Conservation (phyloP, 805 yeast species). For the Barnettozyma pratensis region DNA sequence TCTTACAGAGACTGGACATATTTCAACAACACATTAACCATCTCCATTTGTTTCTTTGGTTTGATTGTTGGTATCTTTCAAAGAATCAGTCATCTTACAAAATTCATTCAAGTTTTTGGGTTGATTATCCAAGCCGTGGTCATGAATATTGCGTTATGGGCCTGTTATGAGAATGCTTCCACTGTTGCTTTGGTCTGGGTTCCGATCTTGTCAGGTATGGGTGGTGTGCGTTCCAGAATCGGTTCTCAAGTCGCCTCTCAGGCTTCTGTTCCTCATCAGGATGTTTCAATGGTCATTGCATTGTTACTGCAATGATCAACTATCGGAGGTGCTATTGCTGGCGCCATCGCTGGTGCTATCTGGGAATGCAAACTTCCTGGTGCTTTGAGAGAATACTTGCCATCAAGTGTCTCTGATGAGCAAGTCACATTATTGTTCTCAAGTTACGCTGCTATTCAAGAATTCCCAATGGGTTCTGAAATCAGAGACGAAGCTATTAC, state of each 20-base stretch:
- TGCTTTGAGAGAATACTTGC: slow-evolving; percentile 27
- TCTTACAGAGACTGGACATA: slow-evolving; percentile 30
- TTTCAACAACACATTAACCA: slow-evolving; percentile 29
- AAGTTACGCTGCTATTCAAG: slow-evolving; percentile 19
- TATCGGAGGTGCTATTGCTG: slow-evolving; percentile 34
- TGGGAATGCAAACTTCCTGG: slow-evolving; percentile 29
- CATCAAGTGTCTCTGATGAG: slow-evolving; percentile 16
- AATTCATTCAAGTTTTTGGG: slow-evolving; percentile 29
- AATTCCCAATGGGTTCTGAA: slow-evolving; percentile 22
- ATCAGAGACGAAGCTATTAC: slow-evolving; percentile 29
- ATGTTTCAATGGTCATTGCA: slow-evolving; percentile 34
- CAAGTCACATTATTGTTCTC: slow-evolving; percentile 21
- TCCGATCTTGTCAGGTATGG: slow-evolving; percentile 23
- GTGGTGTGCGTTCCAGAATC: slow-evolving; percentile 29
- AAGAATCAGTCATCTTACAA: slow-evolving; percentile 31
- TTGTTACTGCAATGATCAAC: slow-evolving; percentile 28
- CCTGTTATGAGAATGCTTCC: slow-evolving; percentile 15
- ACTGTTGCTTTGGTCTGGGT: slow-evolving; percentile 22
- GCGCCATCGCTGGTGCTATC: slow-evolving; percentile 33
- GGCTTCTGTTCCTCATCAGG: slow-evolving; percentile 36
- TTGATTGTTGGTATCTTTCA: slow-evolving; percentile 28
- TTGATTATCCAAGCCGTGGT: slow-evolving; percentile 28
- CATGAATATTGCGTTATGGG: slow-evolving; percentile 23
- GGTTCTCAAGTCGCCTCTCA: slow-evolving; percentile 32
- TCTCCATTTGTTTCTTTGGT: slow-evolving; percentile 33